A percentile compares a stretch with the other conserved stretches of the same genome.
Conservation (phyloP, 2,329 filamentous ascomycete genomes). For the Colletotrichum horii region DNA sequence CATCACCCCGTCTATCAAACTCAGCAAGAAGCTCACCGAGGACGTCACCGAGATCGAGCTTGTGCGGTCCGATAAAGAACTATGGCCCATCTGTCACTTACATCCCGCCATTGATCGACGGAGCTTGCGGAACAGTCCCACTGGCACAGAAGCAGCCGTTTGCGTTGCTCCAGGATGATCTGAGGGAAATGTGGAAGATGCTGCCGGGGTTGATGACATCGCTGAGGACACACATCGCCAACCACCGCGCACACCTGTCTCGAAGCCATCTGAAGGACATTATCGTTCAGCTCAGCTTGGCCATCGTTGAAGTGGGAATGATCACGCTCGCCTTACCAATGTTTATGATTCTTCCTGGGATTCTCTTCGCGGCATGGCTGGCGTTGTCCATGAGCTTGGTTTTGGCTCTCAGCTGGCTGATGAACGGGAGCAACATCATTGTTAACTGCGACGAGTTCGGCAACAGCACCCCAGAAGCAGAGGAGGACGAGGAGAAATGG, state of each 20-base stretch:
- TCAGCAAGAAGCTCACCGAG: background rate
- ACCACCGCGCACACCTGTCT: conserved; percentile 21
- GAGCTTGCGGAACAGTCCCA: conserved; percentile 36
- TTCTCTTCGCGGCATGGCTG: conserved; percentile 32
- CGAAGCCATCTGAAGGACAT: conserved; percentile 26
- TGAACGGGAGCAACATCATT: conserved; percentile 31
- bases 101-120: conserved; percentile 39
- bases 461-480: conserved; percentile 31
- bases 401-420: conserved; percentile 28
- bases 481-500: conserved; percentile 35
- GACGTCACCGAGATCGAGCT: conserved; percentile 12
- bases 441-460: conserved; percentile 25
- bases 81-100: conserved; percentile 31
- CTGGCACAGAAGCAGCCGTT: conserved; percentile 27
- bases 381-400: conserved; percentile 25
- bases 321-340: conserved; percentile 29
- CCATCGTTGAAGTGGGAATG: conserved; percentile 29
- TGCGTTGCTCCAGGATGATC: conserved; percentile 27
- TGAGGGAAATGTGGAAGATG: conserved; percentile 23
- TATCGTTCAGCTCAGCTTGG: conserved; percentile 27
- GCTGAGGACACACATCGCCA: conserved; percentile 21
- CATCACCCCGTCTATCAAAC: conserved; percentile 1
- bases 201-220: conserved; percentile 25
- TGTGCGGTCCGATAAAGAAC: conserved; percentile 13
- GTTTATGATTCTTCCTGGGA: conserved; percentile 34